Conservation (phyloP, 2,329 filamentous ascomycete species). For the Ceratocystis huliohia region DNA sequence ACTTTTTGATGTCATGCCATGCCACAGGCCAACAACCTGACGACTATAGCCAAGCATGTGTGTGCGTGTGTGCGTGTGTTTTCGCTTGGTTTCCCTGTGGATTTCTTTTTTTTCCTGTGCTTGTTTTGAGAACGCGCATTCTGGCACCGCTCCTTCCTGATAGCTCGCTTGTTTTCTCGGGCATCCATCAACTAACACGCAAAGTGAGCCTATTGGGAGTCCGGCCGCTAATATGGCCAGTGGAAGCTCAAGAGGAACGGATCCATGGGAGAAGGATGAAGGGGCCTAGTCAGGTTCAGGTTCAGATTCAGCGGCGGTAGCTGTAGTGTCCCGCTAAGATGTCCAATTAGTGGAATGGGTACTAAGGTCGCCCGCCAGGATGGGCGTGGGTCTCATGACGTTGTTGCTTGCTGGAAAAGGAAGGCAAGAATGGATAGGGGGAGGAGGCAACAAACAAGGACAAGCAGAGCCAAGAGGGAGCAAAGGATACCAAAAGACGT, state of each 20-base stretch:
- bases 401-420: slow-evolving; percentile 10
- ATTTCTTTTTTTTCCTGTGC: neutral
- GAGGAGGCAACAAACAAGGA: neutral
- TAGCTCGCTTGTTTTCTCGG: neutral
- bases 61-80: neutral
- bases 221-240: neutral
- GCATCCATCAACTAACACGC: neutral
- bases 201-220: neutral
- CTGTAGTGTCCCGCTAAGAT: neutral
- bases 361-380: neutral
- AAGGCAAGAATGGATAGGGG: slow-evolving; percentile 3
- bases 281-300: neutral
- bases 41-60: neutral
- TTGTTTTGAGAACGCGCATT: neutral
- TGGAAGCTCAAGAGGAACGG: neutral
- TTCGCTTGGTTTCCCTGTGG: neutral
- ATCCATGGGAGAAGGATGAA: neutral
- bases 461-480: neutral
- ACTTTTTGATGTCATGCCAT: neutral
- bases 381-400: neutral
- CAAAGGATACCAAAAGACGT: neutral
- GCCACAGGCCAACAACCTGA: neutral
- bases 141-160: slow-evolving; percentile 5
- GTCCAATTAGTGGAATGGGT: neutral
- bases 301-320: too few relatives aligned